Conservation (phyloP, 2,329 filamentous ascomycete genomes). For the Aspergillaceae sp. region DNA sequence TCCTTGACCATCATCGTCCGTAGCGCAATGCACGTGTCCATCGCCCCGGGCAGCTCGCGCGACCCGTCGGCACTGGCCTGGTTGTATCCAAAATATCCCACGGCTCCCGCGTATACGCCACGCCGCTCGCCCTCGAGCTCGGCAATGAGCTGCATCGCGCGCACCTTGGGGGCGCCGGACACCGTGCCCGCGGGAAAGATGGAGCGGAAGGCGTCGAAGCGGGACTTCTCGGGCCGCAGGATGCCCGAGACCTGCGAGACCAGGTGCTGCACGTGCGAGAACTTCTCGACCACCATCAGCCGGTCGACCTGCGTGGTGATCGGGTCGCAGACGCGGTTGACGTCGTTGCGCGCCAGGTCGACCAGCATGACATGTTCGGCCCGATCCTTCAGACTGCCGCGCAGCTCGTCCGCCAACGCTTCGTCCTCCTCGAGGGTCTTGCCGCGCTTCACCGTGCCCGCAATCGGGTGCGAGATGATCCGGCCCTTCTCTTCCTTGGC, state of each 20-base stretch:
- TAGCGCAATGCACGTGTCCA: slow-evolving; percentile 79
- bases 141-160: slow-evolving; percentile 93
- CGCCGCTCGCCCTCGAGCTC: slow-evolving; percentile 91
- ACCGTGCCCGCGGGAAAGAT: slow-evolving; percentile 98
- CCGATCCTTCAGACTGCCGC: slow-evolving; percentile 77
- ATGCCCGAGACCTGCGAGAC: slow-evolving; percentile 92
- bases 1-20: slow-evolving; percentile 94
- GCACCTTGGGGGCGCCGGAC: slow-evolving; percentile 88
- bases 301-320: slow-evolving; percentile 82
- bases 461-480: slow-evolving; percentile 94
- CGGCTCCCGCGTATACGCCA: slow-evolving; percentile 89
- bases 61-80: slow-evolving; percentile 57
- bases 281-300: slow-evolving; percentile 87
- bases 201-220: slow-evolving; percentile 90
- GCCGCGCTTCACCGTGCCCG: slow-evolving; percentile 86
- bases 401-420: slow-evolving; percentile 65
- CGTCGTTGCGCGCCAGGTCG: slow-evolving; percentile 88
- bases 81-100: slow-evolving; percentile 91
- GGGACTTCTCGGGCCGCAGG: slow-evolving; percentile 70
- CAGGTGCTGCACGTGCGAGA: slow-evolving; percentile 95
- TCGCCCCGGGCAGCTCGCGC: slow-evolving; percentile 63
- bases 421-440: slow-evolving; percentile 73
- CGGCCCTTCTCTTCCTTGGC: slow-evolving; percentile 81
- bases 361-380: slow-evolving; percentile 97
- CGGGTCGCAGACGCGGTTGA: slow-evolving; percentile 92